Percentiles rank a stretch among this genome's conserved stretches.
These are phyloP conservation scores for Mycena belliarum DNA, from an alignment of 768 basidiomycete species.

Conservation along the genomic window DNA sequence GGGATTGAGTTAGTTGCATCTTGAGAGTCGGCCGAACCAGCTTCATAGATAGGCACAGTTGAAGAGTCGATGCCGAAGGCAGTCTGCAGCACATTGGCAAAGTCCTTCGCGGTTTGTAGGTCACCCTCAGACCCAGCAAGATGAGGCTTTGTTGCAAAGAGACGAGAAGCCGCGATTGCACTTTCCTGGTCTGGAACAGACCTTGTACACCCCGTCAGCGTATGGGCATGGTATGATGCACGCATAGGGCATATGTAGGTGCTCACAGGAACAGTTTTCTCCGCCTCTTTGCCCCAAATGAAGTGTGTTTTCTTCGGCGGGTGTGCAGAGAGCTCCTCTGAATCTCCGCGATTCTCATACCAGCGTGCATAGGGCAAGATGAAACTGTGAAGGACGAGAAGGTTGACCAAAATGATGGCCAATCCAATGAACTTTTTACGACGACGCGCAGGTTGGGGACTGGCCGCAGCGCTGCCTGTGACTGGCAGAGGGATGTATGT, in stretches of 20 bases:
- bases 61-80: constrained; percentile 50
- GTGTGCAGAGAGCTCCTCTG: neutral
- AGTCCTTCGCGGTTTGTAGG: constrained; percentile 55
- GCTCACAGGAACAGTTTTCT: constrained; percentile 34
- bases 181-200: constrained; percentile 52
- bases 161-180: constrained; percentile 52
- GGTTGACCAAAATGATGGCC: constrained; percentile 3
- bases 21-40: constrained; percentile 38
- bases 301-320: constrained; percentile 12
- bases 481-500: constrained; percentile 19
- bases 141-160: constrained; percentile 57
- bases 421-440: constrained; percentile 11
- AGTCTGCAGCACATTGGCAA: constrained; percentile 52
- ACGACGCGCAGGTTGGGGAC: constrained; percentile 2
- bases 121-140: constrained; percentile 61
- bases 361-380: constrained; percentile 3
- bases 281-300: constrained; percentile 27
- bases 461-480: constrained; percentile 7
- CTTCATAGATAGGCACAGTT: neutral
- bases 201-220: constrained; percentile 30
- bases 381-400: constrained; percentile 12
- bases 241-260: too few relatives aligned
- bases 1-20: constrained; percentile 52
- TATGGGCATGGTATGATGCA: too few relatives aligned
- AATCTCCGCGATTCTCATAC: constrained; percentile 2